phyloP scores from a whole-genome alignment of 1,139 yeast genomes.

The Zygosaccharomyces sapae region DNA sequence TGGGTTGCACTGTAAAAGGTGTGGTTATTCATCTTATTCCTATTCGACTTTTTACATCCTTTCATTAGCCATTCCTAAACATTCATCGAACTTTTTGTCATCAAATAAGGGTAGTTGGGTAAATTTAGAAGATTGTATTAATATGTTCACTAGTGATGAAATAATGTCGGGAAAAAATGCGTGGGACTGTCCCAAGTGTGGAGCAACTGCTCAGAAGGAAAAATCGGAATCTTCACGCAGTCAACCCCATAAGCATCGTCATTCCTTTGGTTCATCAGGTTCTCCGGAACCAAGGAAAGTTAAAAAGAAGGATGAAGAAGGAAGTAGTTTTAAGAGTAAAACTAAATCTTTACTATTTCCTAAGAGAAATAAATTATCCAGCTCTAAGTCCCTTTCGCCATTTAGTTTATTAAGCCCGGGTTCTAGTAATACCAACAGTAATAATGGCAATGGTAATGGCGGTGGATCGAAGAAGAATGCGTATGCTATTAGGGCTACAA shows the following conservation, averaged over 20 bases:
- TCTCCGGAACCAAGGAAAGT: slow-evolving; percentile 18
- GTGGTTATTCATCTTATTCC: slow-evolving; percentile 56
- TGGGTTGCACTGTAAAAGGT: slow-evolving; percentile 56
- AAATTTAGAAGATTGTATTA: slow-evolving; percentile 58
- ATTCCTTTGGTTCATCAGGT: slow-evolving; percentile 11
- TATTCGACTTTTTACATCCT: slow-evolving; percentile 61
- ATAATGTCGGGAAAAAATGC: slow-evolving; percentile 66
- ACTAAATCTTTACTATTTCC: slow-evolving; percentile 24
- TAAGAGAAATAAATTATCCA: slow-evolving; percentile 8
- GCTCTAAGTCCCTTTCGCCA: slow-evolving; percentile 28
- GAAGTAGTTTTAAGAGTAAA: slow-evolving; percentile 11
- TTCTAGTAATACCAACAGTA: slow-evolving; percentile 1
- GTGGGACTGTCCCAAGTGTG: slow-evolving; percentile 75
- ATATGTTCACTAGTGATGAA: slow-evolving; percentile 65
- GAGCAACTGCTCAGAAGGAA: slow-evolving; percentile 30
- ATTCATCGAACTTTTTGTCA: slow-evolving; percentile 28
- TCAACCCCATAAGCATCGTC: slow-evolving; percentile 7
- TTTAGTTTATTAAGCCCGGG: slow-evolving; percentile 19
- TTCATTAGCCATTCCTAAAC: slow-evolving; percentile 62
- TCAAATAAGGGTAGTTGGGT: slow-evolving; percentile 33
- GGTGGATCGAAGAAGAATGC: slow-evolving; percentile 27
- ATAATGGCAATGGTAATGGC: slow-evolving; percentile 4
- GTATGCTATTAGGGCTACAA: slow-evolving; percentile 50
- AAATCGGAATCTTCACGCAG: slow-evolving; percentile 24
- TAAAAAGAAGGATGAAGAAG: slow-evolving; percentile 12